Conservation (phyloP, 2,329 filamentous ascomycete genomes). For the Alternaria triticimaculans region DNA sequence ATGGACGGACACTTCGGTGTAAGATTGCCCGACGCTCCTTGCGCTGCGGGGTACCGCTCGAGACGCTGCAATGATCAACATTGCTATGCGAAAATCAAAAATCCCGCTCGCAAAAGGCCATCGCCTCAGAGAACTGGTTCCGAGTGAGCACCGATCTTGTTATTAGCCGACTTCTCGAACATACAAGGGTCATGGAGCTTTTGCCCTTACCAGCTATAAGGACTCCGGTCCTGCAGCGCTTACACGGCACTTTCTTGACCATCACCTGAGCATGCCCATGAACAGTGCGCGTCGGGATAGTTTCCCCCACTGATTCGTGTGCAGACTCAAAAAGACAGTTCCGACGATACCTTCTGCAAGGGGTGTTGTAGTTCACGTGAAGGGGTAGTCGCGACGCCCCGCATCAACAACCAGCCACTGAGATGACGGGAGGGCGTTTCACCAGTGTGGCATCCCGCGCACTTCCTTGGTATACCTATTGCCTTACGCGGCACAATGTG, state of each 20-base stretch:
- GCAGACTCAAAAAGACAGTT: background rate
- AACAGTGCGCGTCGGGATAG: background rate
- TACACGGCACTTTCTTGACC: background rate
- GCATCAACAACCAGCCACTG: background rate
- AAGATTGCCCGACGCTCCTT: conserved; percentile 24
- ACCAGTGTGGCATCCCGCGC: background rate
- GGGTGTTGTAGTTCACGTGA: background rate
- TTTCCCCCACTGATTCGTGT: background rate
- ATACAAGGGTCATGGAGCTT: background rate
- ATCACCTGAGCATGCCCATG: background rate
- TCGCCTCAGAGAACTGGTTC: background rate
- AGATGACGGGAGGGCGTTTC: background rate
- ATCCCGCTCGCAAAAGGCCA: background rate
- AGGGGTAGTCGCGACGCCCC: background rate
- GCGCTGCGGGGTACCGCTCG: conserved; percentile 11
- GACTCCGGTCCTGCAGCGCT: background rate
- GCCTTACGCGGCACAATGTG: background rate
- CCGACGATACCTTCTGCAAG: background rate
- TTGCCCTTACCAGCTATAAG: background rate
- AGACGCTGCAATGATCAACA: background rate
- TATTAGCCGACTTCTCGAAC: background rate
- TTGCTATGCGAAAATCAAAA: background rate
- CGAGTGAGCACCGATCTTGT: background rate
- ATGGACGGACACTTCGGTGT: conserved; percentile 34
- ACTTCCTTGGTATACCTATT: background rate